Evolutionary conservation across 495 filamentous ascomycete genomes (phyloP), one percentile per base, ranked within the genome.

Genomic region (Aspergillus asperescens): DNA sequence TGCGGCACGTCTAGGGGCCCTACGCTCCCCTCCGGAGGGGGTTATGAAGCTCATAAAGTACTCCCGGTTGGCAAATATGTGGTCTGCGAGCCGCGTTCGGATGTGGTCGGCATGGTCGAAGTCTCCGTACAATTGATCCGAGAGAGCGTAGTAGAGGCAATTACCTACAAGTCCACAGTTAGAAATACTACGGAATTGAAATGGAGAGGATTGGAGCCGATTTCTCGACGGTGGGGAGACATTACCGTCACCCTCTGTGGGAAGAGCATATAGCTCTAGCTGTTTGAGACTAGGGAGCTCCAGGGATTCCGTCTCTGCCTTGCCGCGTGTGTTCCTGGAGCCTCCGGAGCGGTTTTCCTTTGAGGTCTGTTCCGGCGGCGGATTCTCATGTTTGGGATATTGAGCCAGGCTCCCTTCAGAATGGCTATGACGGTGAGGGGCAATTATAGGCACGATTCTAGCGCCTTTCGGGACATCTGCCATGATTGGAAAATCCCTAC

Each of bases 91-190:
- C 25, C 60, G 67, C 15, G 71, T 65, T 24, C 87, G 86, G 54
- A 89, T 83, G 45, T 77, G 71, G 13, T 65, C 58, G 55, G 81
- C 81, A 46, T 78, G 67, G 56, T 68, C 66, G 59, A 85, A 83
- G 55, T 80, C 67, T 31, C 83, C 86, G 58, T 82, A 85, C 42
- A 89, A 61, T 73, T 89, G 87, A 61, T 90, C 87, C 48, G 83
- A 86, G 27, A 89, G 74, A 37, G 87, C 85, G 65, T 88, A 84
- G 65, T 89, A 90, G 24, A 89, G 78, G 64, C 86, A 90, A 66
- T 89, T 86, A 31, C 84, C 84, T 86, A 56, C 12, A 18, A 18
- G 10, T n/a, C 18, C 42, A 13, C 28, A 19, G 50, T 58, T 48
- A 42, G 57, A 65, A 46, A 58, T 48, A 62, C 56, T 50, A 65